These are phyloP conservation scores for Chaetomium globosum DNA, from an alignment of 2,329 filamentous ascomycete species.

Conservation along the genomic window DNA sequence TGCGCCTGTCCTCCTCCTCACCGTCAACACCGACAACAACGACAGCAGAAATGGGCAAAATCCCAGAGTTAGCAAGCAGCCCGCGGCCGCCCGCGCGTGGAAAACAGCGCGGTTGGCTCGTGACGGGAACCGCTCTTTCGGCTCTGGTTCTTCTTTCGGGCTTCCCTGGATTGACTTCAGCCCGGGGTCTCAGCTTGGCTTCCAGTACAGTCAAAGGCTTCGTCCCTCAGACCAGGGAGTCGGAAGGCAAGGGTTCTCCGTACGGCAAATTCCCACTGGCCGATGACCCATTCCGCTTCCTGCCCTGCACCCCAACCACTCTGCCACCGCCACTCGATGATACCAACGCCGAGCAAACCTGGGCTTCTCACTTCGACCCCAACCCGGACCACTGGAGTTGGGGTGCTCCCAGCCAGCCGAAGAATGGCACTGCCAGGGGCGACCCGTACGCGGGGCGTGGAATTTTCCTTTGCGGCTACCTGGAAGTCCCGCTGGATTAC, in stretches of 20 bases:
- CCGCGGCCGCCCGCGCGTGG: constrained; percentile 1
- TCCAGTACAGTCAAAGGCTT: constrained; percentile 4
- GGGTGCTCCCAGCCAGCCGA: constrained; percentile 39
- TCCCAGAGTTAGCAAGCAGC: background rate
- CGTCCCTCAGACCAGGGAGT: background rate
- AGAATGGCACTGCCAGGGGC: constrained; percentile 1
- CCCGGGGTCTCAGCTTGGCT: background rate
- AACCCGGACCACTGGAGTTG: constrained; percentile 52
- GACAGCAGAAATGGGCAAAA: constrained; percentile 17
- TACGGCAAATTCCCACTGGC: constrained; percentile 48
- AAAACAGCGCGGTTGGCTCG: constrained; percentile 16
- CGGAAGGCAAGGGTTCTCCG: constrained; percentile 19
- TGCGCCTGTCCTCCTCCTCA: background rate
- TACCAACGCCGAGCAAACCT: constrained; percentile 42
- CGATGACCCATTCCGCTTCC: constrained; percentile 51
- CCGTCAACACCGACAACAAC: background rate
- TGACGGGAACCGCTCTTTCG: constrained; percentile 10
- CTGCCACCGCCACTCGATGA: constrained; percentile 49
- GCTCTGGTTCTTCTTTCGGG: constrained; percentile 18
- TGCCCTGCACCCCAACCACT: constrained; percentile 51
- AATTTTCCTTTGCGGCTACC: constrained; percentile 53
- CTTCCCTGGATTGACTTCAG: constrained; percentile 8
- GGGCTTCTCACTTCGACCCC: constrained; percentile 49
- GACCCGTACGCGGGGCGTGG: constrained; percentile 42
- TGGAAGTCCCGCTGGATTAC: constrained; percentile 54